Evolutionary conservation across 2,329 filamentous ascomycete species (phyloP).

Genomic region (Colletotrichum sp.): DNA sequence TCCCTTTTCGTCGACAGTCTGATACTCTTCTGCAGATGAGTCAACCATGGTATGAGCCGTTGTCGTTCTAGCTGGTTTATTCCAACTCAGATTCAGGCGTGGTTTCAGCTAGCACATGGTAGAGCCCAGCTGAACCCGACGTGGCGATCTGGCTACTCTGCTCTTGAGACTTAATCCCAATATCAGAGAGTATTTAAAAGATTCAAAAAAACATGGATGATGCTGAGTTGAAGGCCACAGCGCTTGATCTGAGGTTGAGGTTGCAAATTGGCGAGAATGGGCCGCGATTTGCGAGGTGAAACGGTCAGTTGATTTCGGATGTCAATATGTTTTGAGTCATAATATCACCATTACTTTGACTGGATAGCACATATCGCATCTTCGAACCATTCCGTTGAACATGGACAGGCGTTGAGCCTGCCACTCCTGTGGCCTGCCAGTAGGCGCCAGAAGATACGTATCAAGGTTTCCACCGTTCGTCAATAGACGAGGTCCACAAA

Average conservation of each 20-base stretch:
- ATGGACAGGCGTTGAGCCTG: too few relatives aligned
- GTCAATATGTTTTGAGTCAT: not conserved
- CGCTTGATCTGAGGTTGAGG: not conserved
- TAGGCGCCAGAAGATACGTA: too few relatives aligned
- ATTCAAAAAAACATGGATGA: slow-evolving; percentile 9
- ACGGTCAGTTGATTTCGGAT: not conserved
- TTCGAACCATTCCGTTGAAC: too few relatives aligned
- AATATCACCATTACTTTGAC: too few relatives aligned
- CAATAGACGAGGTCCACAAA: not conserved
- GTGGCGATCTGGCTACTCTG: slow-evolving; percentile 3
- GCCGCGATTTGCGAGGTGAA: not conserved
- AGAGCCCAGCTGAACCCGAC: not conserved
- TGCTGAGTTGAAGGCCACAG: not conserved
- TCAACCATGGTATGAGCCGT: not conserved
- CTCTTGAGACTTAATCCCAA: not conserved
- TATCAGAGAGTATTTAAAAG: not conserved
- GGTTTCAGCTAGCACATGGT: not conserved
- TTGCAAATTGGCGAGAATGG: not conserved
- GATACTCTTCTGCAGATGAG: not conserved
- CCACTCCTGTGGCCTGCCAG: too few relatives aligned
- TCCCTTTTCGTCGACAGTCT: not conserved
- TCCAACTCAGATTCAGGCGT: not conserved
- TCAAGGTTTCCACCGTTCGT: too few relatives aligned
- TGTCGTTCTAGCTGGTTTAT: not conserved
- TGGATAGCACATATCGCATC: too few relatives aligned